phyloP scores from a whole-genome alignment of 2,329 filamentous ascomycete species.

The Leptographium galeiforme region DNA sequence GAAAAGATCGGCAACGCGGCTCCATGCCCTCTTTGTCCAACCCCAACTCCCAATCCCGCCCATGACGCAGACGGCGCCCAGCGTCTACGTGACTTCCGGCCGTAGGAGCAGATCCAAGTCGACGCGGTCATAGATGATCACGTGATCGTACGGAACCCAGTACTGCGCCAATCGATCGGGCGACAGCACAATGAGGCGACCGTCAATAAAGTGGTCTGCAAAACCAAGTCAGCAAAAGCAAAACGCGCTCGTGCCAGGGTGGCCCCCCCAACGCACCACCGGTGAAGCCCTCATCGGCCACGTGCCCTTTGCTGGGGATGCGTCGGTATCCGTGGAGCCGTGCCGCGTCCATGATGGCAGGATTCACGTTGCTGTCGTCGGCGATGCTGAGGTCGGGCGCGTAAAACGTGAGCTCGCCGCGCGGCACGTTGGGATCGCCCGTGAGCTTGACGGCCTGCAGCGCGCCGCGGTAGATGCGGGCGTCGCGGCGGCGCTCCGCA shows the following conservation, averaged over 20 bases:
- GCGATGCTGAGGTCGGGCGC: conserved; percentile 56
- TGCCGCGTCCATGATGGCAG: conserved; percentile 41
- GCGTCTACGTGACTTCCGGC: background rate
- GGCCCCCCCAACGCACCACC: too few relatives aligned
- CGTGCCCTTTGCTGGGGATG: conserved; percentile 62
- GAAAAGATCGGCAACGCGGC: too few relatives aligned
- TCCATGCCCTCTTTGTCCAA: too few relatives aligned
- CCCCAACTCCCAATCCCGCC: too few relatives aligned
- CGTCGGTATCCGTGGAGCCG: conserved; percentile 63
- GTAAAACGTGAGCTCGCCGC: conserved; percentile 73
- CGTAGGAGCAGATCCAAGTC: conserved; percentile 36
- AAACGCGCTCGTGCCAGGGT: too few relatives aligned
- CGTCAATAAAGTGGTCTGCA: conserved; percentile 59
- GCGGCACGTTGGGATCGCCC: conserved; percentile 78
- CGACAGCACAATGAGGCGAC: conserved; percentile 66
- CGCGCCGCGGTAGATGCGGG: conserved; percentile 46
- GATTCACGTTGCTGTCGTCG: conserved; percentile 31
- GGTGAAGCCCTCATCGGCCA: conserved; percentile 61
- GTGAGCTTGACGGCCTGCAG: conserved; percentile 84
- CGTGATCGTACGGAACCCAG: conserved; percentile 54
- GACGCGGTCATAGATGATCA: conserved; percentile 48
- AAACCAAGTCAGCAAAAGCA: too few relatives aligned
- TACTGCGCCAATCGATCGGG: conserved; percentile 68
- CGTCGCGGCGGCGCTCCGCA: conserved; percentile 28
- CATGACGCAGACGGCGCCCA: too few relatives aligned